Conservation (phyloP, 441 rosid species). For the Raphanus hybrid region DNA sequence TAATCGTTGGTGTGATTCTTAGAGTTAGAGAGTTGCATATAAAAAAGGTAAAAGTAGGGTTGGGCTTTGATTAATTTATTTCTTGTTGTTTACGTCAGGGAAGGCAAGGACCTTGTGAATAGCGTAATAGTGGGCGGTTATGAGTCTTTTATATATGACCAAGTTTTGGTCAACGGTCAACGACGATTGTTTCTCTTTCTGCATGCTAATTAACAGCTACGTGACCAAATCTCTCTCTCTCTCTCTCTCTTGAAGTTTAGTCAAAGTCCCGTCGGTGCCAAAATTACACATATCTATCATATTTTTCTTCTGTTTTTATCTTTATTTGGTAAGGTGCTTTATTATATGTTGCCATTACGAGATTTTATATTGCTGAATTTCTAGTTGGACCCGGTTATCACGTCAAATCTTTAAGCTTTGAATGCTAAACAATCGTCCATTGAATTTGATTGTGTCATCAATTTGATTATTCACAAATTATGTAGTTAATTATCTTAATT, state of each 20-base stretch:
- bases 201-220: constrained; percentile 22
- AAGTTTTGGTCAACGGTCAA: constrained; percentile 33
- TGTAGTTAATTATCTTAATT: too few relatives aligned
- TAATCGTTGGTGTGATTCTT: not conserved
- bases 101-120: not conserved
- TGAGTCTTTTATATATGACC: not conserved
- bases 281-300: not conserved
- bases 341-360: not conserved
- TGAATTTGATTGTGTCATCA: not conserved
- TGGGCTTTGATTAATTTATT: not conserved
- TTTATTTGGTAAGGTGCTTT: not conserved
- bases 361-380: not conserved
- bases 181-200: constrained; percentile 34
- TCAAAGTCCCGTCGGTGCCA: constrained; percentile 1
- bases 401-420: not conserved
- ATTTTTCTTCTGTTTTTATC: not conserved
- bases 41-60: not conserved
- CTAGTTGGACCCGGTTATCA: not conserved
- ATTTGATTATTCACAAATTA: not conserved
- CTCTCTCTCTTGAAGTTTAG: not conserved
- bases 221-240: not conserved
- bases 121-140: not conserved
- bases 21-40: not conserved
- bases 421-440: not conserved
- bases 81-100: not conserved